These are phyloP conservation scores for Myriosclerotinia scirpicola DNA, from an alignment of 2,329 filamentous ascomycete genomes.

Conservation along the genomic window DNA sequence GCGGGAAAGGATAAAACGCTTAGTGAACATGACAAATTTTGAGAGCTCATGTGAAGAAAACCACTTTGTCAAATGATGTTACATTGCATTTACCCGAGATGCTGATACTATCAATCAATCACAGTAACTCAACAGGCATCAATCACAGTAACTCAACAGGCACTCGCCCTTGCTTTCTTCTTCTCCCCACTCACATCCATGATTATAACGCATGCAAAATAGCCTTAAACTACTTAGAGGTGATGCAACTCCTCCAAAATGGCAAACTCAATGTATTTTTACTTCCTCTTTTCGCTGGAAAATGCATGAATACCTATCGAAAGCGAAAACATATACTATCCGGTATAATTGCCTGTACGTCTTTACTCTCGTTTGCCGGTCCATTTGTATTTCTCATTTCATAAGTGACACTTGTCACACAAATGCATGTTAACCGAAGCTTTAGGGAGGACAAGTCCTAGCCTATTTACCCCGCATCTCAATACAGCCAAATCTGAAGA, in stretches of 20 bases:
- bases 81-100: not conserved
- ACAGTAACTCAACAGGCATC: not conserved
- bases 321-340: no score
- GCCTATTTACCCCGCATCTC: not conserved
- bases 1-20: not conserved
- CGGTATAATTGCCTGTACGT: no score
- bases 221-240: not conserved
- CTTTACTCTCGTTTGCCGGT: no score
- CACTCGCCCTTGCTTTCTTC: not conserved
- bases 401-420: no score
- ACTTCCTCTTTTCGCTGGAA: no score
- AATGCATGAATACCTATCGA: no score
- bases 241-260: no score
- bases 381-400: no score
- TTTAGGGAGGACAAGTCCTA: not conserved
- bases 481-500: no score
- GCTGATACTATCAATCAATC: not conserved
- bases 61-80: no score
- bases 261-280: no score
- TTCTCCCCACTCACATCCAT: not conserved
- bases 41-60: not conserved
- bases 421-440: no score
- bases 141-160: not conserved
- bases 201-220: not conserved
- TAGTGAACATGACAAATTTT: not conserved